phyloP scores from a whole-genome alignment of 2,329 filamentous ascomycete species.

The Claviceps cyperi region DNA sequence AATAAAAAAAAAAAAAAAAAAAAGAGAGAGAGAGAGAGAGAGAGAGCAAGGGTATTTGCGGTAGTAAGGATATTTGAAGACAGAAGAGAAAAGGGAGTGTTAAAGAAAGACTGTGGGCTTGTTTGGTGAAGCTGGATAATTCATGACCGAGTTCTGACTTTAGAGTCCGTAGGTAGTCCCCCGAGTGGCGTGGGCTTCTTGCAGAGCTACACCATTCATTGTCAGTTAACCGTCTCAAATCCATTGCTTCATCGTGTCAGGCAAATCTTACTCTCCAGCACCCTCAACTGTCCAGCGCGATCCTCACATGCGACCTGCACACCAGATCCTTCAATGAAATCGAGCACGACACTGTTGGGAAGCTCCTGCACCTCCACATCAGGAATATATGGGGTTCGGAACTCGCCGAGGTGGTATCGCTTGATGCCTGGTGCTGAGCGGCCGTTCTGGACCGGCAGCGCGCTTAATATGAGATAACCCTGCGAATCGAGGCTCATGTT shows the following conservation, averaged over 20 bases:
- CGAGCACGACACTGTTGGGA: constrained; percentile 62
- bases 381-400: constrained; percentile 63
- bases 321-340: constrained; percentile 45
- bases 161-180: constrained; percentile 18
- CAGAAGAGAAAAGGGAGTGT: not conserved
- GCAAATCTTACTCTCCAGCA: constrained; percentile 37
- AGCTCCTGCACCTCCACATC: constrained; percentile 89
- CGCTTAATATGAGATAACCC: constrained; percentile 68
- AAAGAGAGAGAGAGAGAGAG: not conserved
- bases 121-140: not conserved
- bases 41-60: constrained; percentile 1
- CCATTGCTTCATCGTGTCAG: not conserved
- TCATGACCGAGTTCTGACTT: not conserved
- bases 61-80: not conserved
- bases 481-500: constrained; percentile 73
- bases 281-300: constrained; percentile 39
- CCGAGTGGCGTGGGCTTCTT: constrained; percentile 22
- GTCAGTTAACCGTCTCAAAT: not conserved
- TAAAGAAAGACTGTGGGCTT: not conserved
- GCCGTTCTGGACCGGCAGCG: constrained; percentile 40
- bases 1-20: not conserved
- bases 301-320: constrained; percentile 52
- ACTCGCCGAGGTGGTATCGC: constrained; percentile 75
- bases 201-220: constrained; percentile 14
- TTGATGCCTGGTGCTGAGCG: constrained; percentile 39